Percentiles rank a stretch among this genome's conserved stretches.
These are phyloP conservation scores for Yamadazyma aaseri DNA, from an alignment of 1,139 yeast genomes.

Conservation along the genomic window DNA sequence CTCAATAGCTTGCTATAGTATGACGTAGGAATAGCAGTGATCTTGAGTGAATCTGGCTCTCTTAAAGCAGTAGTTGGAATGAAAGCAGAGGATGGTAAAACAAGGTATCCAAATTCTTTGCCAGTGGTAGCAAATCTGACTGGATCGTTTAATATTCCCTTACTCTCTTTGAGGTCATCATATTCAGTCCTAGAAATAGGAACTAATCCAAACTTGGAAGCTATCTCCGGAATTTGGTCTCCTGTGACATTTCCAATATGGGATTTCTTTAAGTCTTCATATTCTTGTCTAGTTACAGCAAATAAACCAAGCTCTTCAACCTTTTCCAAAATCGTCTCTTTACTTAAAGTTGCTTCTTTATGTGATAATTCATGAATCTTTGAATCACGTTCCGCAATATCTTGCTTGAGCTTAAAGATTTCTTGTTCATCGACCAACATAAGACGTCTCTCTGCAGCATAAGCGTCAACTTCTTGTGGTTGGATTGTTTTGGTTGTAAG, in stretches of 20 bases:
- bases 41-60: conserved; percentile 54
- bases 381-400: conserved; percentile 33
- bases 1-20: conserved; percentile 59
- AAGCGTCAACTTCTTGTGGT: conserved; percentile 16
- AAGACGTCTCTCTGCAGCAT: conserved; percentile 17
- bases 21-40: conserved; percentile 61
- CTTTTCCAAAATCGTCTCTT: conserved; percentile 24
- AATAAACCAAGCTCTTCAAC: conserved; percentile 46
- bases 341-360: conserved; percentile 18
- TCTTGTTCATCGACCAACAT: conserved; percentile 25
- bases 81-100: conserved; percentile 55
- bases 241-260: conserved; percentile 16
- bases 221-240: conserved; percentile 13
- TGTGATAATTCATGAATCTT: conserved; percentile 25
- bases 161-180: conserved; percentile 18
- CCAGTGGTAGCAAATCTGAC: conserved; percentile 33
- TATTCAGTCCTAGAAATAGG: conserved; percentile 41
- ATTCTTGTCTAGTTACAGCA: conserved; percentile 28
- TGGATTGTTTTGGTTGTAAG: conserved; percentile 14
- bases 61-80: conserved; percentile 60
- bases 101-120: conserved; percentile 44
- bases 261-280: conserved; percentile 25
- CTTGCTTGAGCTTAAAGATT: conserved; percentile 29
- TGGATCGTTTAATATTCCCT: conserved; percentile 20
- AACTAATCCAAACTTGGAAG: conserved; percentile 32